Evolutionary conservation across 1,284 basidiomycete genomes (phyloP), one percentile per base, ranked within the genome.

Genomic region (Apiotrichum montevideense): DNA sequence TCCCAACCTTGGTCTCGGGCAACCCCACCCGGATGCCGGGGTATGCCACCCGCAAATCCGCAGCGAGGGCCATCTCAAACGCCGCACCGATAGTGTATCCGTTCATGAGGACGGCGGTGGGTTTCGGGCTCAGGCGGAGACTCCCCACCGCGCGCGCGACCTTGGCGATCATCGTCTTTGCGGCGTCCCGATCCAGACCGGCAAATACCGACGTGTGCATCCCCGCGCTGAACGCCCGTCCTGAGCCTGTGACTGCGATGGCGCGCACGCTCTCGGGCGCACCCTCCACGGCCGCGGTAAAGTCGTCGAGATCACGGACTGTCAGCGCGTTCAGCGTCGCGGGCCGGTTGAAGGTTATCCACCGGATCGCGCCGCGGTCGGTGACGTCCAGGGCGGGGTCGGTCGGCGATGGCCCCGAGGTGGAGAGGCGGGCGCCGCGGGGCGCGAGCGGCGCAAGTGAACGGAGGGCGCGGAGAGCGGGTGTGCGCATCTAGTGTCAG

Each of bases 1-100:
- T 58, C 15, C 60, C 60, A 32, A 62, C 60, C 39, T 62, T 62
- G 33, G 54, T 54, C 54, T 62, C 60, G 52, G 60, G 60, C 48
- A 62, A 35, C 1, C 60, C 60, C 21, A 54, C 56, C 29, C 8
- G 10, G 21, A 46, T 46, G 10, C 39, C 49, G 3, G 40, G 48
- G 15, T 11, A 35, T 5, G 57, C 52, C 2, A 58, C 14, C 34
- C 60, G 54, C 15, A 62, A 49, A 35, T 62, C 60, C 33, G 60
- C 60, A 11, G 54, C 51, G 46, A 62, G 60, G 11, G 60, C 60
- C 54, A 62, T 56, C 55, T 62, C 60, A 14, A 62, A 62, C 35
- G 41, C 60, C n/a, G 60, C 60, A 7, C 60, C 60, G 29, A 62
- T 41, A 33, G 54, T 54, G 57, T 58, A 52, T 0, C 60, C 60